Evolutionary conservation across 768 basidiomycete species (phyloP), one percentile per base, ranked within the genome.

Genomic region (Tulasnella sp.): DNA sequence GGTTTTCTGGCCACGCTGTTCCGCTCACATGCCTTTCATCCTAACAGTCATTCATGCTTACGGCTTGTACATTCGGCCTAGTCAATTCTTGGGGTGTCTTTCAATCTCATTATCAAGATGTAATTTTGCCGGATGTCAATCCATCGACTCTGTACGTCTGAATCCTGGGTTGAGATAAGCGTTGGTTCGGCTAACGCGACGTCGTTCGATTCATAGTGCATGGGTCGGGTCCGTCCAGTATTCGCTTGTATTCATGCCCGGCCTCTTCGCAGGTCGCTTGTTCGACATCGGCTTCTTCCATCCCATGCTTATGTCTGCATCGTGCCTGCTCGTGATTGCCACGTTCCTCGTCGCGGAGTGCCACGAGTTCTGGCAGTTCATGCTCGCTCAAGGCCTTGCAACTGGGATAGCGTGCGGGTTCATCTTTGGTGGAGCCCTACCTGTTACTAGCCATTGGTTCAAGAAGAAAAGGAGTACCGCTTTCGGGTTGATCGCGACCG

Each of bases 221-320:
- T 79, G 78, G 78, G 48, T 79, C 34, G 78, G 78, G 34, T 79
- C 78, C 38, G 73, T 79, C 19, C 79, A 83, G 76, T 83, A 83
- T 77, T 77, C 82, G 27, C 78, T 83, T 36, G 80, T 82, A 10
- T 83, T 84, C 77, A 79, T 84, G 48, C 83, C 83, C 10, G 89
- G 14, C 42, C 84, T 94, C 9, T 42, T 92, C 71, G 87, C 88
- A 3, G 93, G 93, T 0, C 89, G 92, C 9, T 83, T 94, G 21
- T 94, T 94, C 84, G 93, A 95, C 84, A 83, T 93, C 62, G 93
- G 93, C 76, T 89, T 90, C 81, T 90, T 91, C 84, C 89, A 86
- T 44, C 83, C 87, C 2, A 88, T 91, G 8, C 86, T 89, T 40
- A 81, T 88, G 10, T 52, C 85, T 1, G 88, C 89, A 0, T 91